Conservation (phyloP, 306 rosid species). For the Geum urbanum region DNA sequence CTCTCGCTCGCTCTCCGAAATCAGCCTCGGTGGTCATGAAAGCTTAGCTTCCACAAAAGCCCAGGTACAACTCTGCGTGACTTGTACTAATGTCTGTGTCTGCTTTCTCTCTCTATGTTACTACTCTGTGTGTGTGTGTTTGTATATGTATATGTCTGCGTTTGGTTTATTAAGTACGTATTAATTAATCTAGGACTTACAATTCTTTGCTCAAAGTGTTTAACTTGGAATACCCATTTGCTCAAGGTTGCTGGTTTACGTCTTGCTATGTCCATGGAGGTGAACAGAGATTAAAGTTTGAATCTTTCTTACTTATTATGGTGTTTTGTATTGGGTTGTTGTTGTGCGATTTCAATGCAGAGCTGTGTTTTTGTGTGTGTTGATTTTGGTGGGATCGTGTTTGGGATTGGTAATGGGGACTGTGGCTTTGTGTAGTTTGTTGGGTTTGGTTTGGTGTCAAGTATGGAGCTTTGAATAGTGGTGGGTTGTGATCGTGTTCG, state of each 20-base stretch:
- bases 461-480: constrained; percentile 20
- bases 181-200: background rate
- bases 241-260: constrained; percentile 49
- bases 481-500: constrained; percentile 27
- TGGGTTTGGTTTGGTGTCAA: constrained; percentile 4
- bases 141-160: too few species aligned
- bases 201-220: constrained; percentile 37
- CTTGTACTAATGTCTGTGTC: background rate
- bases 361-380: constrained; percentile 26
- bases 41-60: constrained; percentile 39
- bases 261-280: constrained; percentile 46
- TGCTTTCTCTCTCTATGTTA: background rate
- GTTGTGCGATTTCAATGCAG: constrained; percentile 41
- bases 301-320: background rate
- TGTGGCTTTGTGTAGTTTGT: constrained; percentile 23
- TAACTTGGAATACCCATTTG: constrained; percentile 51
- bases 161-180: too few species aligned
- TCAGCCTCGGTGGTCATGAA: constrained; percentile 64
- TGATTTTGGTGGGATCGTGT: constrained; percentile 56
- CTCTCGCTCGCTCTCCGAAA: constrained; percentile 20
- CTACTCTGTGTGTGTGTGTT: constrained; percentile 32
- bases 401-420: constrained; percentile 34
- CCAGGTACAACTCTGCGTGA: constrained; percentile 34
- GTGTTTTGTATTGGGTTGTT: constrained; percentile 12
- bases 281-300: constrained; percentile 15